Conservation (phyloP, 2,329 filamentous ascomycete species). For the Colletotrichum tropicale region DNA sequence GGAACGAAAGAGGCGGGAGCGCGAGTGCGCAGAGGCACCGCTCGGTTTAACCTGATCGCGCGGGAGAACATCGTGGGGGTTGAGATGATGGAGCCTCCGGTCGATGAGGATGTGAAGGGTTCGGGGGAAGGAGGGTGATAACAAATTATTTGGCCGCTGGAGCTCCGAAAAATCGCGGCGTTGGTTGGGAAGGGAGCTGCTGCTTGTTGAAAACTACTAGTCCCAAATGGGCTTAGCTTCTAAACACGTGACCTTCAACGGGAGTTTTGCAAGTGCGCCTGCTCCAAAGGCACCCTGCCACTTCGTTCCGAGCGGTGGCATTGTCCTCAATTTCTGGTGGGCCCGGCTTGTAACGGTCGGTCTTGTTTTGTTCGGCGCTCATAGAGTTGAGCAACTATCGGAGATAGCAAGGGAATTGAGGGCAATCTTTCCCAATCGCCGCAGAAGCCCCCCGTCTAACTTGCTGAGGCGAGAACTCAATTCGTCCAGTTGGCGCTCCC, state of each 20-base stretch:
- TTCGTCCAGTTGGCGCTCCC: background rate
- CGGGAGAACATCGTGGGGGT: conserved; percentile 70
- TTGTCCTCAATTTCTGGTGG: background rate
- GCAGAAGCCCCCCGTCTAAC: background rate
- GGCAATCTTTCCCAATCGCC: background rate
- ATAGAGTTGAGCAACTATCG: conserved; percentile 3
- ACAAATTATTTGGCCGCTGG: conserved; percentile 34
- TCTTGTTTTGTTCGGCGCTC: background rate
- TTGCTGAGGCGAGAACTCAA: background rate
- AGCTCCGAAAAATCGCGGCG: conserved; percentile 50
- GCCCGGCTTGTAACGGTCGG: conserved; percentile 13
- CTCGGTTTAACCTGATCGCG: conserved; percentile 66
- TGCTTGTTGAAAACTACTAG: conserved; percentile 43
- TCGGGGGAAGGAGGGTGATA: conserved; percentile 29
- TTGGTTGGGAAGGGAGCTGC: conserved; percentile 34
- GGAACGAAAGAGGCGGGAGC: conserved; percentile 47
- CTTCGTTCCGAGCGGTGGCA: background rate
- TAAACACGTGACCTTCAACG: conserved; percentile 29
- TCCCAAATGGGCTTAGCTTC: conserved; percentile 27
- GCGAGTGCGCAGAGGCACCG: conserved; percentile 61
- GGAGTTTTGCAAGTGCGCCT: conserved; percentile 15
- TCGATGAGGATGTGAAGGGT: conserved; percentile 32
- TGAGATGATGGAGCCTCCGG: conserved; percentile 31
- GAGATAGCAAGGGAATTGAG: conserved; percentile 5
- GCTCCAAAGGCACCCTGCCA: background rate